Evolutionary conservation across 78 protist species (phyloP), one percentile per base, ranked within the genome.

Genomic region (Thecamonas trahens): DNA sequence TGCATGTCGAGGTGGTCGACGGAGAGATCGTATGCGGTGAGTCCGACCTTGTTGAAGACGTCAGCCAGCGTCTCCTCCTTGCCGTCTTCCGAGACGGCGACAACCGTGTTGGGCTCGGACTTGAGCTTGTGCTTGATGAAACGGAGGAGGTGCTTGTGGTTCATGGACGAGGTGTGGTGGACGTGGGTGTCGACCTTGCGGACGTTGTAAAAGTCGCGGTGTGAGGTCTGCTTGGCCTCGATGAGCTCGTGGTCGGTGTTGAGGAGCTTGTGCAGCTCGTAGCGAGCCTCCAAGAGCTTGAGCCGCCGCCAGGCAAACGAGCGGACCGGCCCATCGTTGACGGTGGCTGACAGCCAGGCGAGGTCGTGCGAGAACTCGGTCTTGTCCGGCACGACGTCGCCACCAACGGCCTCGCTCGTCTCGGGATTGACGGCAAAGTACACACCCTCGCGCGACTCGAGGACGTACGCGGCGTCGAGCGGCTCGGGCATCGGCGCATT

Each of bases 141-240:
- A 42, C 89, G 87, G 44, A 95, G 77, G 32, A 97, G 73, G 61
- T 94, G 97, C 78, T 87, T 86, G 65, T 86, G 90, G 72, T 81
- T 94, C 97, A 96, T 93, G 34, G 87, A 77, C 13, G 96, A 77
- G 15, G 92, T 62, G 37, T 80, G 89, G 65, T 94, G 99, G n/a
- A 96, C 84, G 78, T 94, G 96, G 28, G 97, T 94, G 83, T 96
- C 98, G 29, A 96, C 98, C 77, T 92, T 95, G 53, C 93, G 83
- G 34, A 87, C 84, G 68, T 94, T 92, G 83, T 94, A 92, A 55
- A 91, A 94, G 65, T 94, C 98, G 45, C 98, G 72, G 64, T 92
- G 96, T 17, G 96, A 91, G 18, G 55, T 47, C 24, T 20, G 34
- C 57, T 67, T 67, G 28, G 40, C 58, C 59, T 5, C 54, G 20